phyloP scores from a whole-genome alignment of 495 filamentous ascomycete genomes.

The Filosporella fistucella region DNA sequence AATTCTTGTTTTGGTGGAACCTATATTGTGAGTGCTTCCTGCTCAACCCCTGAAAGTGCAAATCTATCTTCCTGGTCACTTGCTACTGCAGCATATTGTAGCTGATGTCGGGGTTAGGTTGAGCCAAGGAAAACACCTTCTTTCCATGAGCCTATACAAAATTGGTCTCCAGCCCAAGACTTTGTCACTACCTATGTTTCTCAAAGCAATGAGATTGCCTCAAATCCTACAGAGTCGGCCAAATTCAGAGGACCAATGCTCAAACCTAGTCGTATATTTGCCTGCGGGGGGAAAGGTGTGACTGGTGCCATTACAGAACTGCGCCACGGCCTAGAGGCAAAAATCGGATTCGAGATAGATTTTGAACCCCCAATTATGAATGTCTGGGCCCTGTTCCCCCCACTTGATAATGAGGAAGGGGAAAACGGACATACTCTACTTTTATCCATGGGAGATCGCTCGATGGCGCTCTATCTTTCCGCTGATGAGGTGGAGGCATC shows the following conservation, averaged over 20 bases:
- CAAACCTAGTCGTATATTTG: conserved; percentile 49
- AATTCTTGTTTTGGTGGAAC: conserved; percentile 75
- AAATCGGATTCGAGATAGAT: conserved; percentile 51
- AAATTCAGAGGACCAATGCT: conserved; percentile 2
- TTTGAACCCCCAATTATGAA: conserved; percentile 31
- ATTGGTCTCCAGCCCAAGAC: conserved; percentile 81
- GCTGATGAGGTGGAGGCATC: conserved; percentile 31
- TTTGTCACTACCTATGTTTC: conserved; percentile 40
- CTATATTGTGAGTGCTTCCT: conserved; percentile 53
- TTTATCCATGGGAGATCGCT: conserved; percentile 43
- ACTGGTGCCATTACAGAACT: conserved; percentile 65
- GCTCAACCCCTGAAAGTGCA: neutral
- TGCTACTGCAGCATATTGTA: conserved; percentile 12
- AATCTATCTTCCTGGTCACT: neutral
- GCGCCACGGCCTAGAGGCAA: conserved; percentile 66
- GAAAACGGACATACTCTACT: conserved; percentile 26
- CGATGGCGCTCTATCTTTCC: conserved; percentile 33
- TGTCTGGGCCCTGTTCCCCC: conserved; percentile 18
- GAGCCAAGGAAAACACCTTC: conserved; percentile 40
- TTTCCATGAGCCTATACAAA: conserved; percentile 59
- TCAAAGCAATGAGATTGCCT: conserved; percentile 1
- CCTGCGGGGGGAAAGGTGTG: conserved; percentile 51
- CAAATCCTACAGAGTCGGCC: neutral
- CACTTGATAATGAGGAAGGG: conserved; percentile 9
- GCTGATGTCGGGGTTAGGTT: conserved; percentile 8